phyloP scores from a whole-genome alignment of 2,329 filamentous ascomycete genomes.

The Arthrobotrys sinensis region DNA sequence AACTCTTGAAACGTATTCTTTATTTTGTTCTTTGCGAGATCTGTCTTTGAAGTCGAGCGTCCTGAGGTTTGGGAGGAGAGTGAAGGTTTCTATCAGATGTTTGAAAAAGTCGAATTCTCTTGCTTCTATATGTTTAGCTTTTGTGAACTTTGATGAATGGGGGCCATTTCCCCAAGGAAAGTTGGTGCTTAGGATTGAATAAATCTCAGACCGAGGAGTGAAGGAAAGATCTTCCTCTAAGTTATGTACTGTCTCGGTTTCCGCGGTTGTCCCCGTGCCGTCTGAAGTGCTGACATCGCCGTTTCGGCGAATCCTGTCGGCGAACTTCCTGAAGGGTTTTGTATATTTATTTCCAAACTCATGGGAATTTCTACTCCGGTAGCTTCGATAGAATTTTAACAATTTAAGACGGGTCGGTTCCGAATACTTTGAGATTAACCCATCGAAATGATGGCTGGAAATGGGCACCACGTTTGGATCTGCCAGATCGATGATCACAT shows the following conservation, averaged over 20 bases:
- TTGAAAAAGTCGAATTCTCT: constrained; percentile 4
- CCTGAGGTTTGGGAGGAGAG: constrained; percentile 7
- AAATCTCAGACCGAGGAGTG: background rate
- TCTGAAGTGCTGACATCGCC: background rate
- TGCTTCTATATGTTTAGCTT: background rate
- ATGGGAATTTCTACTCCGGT: background rate
- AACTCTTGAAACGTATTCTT: background rate
- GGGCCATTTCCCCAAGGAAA: background rate
- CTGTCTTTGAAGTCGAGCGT: constrained; percentile 11
- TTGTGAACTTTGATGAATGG: background rate
- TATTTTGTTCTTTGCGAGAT: background rate
- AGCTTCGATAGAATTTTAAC: background rate
- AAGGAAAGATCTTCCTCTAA: background rate
- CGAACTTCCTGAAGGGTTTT: background rate
- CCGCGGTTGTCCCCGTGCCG: background rate
- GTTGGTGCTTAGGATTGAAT: constrained; percentile 4
- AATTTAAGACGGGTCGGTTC: background rate
- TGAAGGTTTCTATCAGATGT: background rate
- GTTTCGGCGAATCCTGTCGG: background rate
- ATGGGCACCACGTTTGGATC: background rate
- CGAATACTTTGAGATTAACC: background rate
- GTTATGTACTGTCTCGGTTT: background rate
- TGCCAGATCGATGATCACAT: constrained; percentile 24
- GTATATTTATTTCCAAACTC: background rate
- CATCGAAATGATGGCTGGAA: background rate